A percentile compares a stretch with the other conserved stretches of the same genome.
Evolutionary conservation across 345 rosid species (phyloP).

Genomic region (Salix caprea): DNA sequence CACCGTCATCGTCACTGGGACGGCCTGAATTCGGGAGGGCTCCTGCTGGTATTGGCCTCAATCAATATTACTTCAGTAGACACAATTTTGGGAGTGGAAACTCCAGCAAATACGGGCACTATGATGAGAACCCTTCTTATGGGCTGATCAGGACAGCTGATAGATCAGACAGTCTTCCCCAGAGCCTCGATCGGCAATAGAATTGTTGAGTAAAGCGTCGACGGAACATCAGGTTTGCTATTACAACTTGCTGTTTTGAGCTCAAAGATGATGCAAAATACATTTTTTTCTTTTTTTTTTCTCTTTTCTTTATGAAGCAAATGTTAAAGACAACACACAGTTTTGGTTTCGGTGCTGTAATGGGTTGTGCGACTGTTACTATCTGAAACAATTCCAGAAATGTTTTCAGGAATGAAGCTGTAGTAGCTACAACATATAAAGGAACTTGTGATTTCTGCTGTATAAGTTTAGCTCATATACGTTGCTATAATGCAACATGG

Average conservation of each 20-base stretch:
- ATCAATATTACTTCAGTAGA: slow-evolving; percentile 19
- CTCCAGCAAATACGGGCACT: slow-evolving; percentile 19
- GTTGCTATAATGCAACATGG: too few species aligned
- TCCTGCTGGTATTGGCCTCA: slow-evolving; percentile 12
- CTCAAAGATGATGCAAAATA: not conserved
- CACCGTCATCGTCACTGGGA: slow-evolving; percentile 1
- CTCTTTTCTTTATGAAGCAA: not conserved
- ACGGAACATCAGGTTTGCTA: not conserved
- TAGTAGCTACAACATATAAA: too few species aligned
- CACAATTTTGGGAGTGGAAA: slow-evolving; percentile 32
- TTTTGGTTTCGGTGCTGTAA: too few species aligned
- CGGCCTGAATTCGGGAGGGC: slow-evolving; percentile 24
- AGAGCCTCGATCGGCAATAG: slow-evolving; percentile 42
- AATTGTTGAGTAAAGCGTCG: slow-evolving; percentile 11
- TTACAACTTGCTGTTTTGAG: not conserved
- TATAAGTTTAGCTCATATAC: too few species aligned
- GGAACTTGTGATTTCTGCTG: too few species aligned
- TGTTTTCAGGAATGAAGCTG: too few species aligned
- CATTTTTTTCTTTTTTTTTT: not conserved
- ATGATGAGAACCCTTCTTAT: slow-evolving; percentile 26
- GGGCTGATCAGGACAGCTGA: slow-evolving; percentile 20
- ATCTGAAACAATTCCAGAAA: too few species aligned
- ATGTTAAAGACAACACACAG: not conserved
- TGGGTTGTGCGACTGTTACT: too few species aligned
- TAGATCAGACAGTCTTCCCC: slow-evolving; percentile 50